Evolutionary conservation across 2,329 filamentous ascomycete species (phyloP), one percentile per base, ranked within the genome.

Genomic region (Alternaria panax): DNA sequence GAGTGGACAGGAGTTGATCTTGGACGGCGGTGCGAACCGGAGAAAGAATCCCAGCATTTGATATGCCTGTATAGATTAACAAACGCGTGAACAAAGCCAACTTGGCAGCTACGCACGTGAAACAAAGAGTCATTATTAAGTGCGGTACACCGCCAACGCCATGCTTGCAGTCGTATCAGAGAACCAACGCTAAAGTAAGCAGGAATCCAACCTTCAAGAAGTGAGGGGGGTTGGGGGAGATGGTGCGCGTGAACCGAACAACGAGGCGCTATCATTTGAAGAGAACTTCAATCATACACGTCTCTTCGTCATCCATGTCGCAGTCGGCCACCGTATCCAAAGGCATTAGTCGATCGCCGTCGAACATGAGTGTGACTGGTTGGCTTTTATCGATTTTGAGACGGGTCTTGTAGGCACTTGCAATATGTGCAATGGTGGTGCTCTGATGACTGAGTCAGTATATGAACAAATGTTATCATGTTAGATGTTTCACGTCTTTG

Each of bases 291-390:
- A 79, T 67, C 1, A 65, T 57, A 42, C 79, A 77, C 65, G 66
- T 71, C 42, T 79, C 77, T 45, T 79, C 75, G 67, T 79, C 77
- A 41, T 79, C 75, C 32, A 80, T 67, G 4, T 79, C 78, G 4
- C 66, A 59, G 16, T 76, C 71, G 16, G 59, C 62, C 20, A 80
- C 65, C 2, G 63, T 72, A 22, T 75, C 74, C 59, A 73, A 64
- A 7, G 76, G 74, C 30, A 67, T 63, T 2, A 80, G 63, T 12
- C 72, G 65, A 1, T 79, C 78, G 30, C 77, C 78, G 45, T 80
- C 78, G 50, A 77, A 78, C 60, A 74, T 71, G 8, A 80, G 64
- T 16, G 71, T 76, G 18, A 79, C 54, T 12, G 71, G 68, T 38
- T 77, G 71, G 12, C 68, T 59, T 7, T 64, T 50, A 2, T 73